A percentile compares a stretch with the other conserved stretches of the same genome.
These are phyloP conservation scores for Climacium dendroides DNA, from an alignment of 225 moss, liverwort and hornwort species.

Conservation along the genomic window DNA sequence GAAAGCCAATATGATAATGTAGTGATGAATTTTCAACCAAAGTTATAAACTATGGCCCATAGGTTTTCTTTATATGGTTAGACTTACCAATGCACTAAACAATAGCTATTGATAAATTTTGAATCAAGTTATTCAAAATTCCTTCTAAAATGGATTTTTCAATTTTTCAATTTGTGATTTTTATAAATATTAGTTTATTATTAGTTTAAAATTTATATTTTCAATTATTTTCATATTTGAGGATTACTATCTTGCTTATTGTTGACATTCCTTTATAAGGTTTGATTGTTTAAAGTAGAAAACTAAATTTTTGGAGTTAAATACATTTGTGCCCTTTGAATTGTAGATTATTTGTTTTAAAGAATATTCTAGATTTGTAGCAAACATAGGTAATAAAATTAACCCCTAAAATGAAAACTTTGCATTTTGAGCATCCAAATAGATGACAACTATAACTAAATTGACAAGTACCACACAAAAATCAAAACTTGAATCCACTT, in stretches of 20 bases:
- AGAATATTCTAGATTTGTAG: neutral
- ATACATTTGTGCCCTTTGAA: fast-evolving
- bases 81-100: neutral
- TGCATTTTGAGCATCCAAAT: neutral
- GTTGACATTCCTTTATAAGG: neutral
- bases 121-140: neutral
- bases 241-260: neutral
- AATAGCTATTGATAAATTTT: neutral
- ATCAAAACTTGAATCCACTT: too few species aligned
- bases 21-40: neutral
- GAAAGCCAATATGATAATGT: neutral
- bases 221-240: neutral
- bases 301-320: neutral
- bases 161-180: neutral
- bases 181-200: neutral
- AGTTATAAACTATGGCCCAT: neutral
- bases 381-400: too few species aligned
- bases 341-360: neutral
- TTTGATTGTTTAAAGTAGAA: neutral
- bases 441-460: too few species aligned
- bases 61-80: neutral
- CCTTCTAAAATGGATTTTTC: neutral
- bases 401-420: too few species aligned
- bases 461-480: too few species aligned
- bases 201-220: neutral